Conservation (phyloP, 768 basidiomycete genomes). For the Psilocybe cyanescens region DNA sequence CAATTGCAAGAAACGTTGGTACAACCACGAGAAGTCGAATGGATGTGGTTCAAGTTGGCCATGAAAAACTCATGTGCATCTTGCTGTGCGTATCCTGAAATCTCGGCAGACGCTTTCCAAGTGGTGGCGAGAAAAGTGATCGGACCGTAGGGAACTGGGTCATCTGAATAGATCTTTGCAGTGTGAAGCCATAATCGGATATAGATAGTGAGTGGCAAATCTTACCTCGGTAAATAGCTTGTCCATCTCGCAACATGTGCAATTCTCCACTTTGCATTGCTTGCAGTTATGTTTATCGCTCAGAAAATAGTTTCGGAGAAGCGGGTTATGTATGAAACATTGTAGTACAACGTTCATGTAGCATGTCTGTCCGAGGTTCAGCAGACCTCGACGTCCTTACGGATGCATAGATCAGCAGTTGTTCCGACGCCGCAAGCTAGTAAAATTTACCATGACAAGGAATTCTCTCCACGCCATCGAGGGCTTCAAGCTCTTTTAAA, state of each 20-base stretch:
- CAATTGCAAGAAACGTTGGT: conserved; percentile 86
- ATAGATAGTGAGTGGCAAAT: background rate
- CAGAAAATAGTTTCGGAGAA: conserved; percentile 87
- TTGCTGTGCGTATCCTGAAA: conserved; percentile 93
- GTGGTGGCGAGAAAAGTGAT: conserved; percentile 81
- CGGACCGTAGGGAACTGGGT: conserved; percentile 73
- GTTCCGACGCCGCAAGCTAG: background rate
- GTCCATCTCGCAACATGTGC: conserved; percentile 95
- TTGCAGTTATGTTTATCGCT: conserved; percentile 85
- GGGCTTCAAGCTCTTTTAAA: conserved; percentile 40
- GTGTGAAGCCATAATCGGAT: background rate
- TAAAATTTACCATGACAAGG: conserved; percentile 72
- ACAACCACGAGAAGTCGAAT: conserved; percentile 73
- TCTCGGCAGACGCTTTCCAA: conserved; percentile 80
- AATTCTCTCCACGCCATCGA: conserved; percentile 54
- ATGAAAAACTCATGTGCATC: conserved; percentile 93
- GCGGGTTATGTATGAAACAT: conserved; percentile 86
- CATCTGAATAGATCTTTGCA: conserved; percentile 57
- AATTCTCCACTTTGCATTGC: conserved; percentile 71
- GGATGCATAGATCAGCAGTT: background rate
- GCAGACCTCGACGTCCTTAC: conserved; percentile 77
- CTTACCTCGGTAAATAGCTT: conserved; percentile 74
- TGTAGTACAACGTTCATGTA: conserved; percentile 94
- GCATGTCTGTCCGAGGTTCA: conserved; percentile 93
- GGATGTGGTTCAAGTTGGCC: conserved; percentile 84